phyloP scores from a whole-genome alignment of 148 eudicot genomes.

The Camellia sinensis region DNA sequence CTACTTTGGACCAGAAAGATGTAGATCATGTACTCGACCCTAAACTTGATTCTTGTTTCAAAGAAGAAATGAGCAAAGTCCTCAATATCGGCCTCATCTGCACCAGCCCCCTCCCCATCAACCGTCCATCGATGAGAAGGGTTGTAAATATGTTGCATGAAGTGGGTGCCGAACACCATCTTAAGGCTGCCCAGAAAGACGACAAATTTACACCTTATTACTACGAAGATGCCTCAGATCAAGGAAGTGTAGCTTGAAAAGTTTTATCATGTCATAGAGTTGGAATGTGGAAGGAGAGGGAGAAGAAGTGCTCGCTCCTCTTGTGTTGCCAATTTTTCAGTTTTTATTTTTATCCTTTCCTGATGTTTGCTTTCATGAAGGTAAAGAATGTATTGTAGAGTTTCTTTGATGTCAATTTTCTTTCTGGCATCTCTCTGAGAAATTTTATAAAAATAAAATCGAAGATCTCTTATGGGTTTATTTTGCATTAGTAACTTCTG shows the following conservation, averaged over 20 bases:
- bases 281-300: conserved; percentile 5
- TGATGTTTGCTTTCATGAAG: neutral
- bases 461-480: too few species aligned
- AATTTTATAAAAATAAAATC: neutral
- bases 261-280: neutral
- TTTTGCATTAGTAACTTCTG: too few species aligned
- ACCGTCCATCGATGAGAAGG: conserved; percentile 85
- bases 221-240: conserved; percentile 73
- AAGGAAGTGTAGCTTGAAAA: conserved; percentile 65
- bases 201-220: conserved; percentile 84
- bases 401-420: conserved; percentile 7
- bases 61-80: conserved; percentile 71
- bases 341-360: neutral
- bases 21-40: conserved; percentile 70
- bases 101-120: conserved; percentile 79
- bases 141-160: conserved; percentile 82
- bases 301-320: neutral
- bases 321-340: neutral
- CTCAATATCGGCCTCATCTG: conserved; percentile 77
- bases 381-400: neutral
- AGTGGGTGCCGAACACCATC: conserved; percentile 40
- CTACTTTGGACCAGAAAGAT: conserved; percentile 75
- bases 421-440: neutral
- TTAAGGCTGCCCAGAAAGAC: conserved; percentile 36
- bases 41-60: conserved; percentile 66